Evolutionary conservation across 2,329 filamentous ascomycete genomes (phyloP), one percentile per base, ranked within the genome.

Genomic region (Trichoderma atroviride): DNA sequence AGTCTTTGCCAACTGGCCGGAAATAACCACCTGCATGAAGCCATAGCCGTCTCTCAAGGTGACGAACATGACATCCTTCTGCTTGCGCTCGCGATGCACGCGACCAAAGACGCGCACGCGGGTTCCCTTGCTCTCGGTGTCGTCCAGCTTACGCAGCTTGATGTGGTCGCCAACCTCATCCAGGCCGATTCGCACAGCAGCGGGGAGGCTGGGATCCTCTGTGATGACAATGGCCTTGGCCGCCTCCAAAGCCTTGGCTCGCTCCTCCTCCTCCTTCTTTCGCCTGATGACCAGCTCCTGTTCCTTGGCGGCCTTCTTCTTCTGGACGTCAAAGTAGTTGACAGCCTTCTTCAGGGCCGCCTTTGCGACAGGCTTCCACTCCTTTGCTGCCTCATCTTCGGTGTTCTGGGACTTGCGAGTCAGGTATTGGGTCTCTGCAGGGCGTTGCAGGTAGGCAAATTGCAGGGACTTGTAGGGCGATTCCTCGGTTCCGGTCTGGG

Each of bases 1-100:
- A n/a, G 92, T 95, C 85, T 93, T 94, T 74, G 93, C 91, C 75
- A 98, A 86, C 72, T 93, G 86, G 69, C 94, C 94, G 3, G 85
- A 81, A 74, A 97, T 83, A 71, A 73, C 72, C 43, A 73, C 73
- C 70, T 76, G 75, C 72, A 76, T 73, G 47, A 72, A 72, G 55
- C 77, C 78, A 76, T 94, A 92, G 70, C 94, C 94, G 78, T 96
- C 93, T 72, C 90, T 86, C 72, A 97, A 83, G n/a, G 91, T 95
- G 77, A 97, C 85, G 81, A 97, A 97, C 68, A 93, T 90, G 72
- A 93, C 88, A 77, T 92, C 90, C 81, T 95, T 96, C 59, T 70
- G 94, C 71, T 87, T 85, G 71, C 93, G 88, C 79, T 94, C 83
- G 70, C 92, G 88, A 81, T 97, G 93, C 67, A 97, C 92, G 73